Conservation (phyloP, 345 rosid species). For the Boechera retrofracta region DNA sequence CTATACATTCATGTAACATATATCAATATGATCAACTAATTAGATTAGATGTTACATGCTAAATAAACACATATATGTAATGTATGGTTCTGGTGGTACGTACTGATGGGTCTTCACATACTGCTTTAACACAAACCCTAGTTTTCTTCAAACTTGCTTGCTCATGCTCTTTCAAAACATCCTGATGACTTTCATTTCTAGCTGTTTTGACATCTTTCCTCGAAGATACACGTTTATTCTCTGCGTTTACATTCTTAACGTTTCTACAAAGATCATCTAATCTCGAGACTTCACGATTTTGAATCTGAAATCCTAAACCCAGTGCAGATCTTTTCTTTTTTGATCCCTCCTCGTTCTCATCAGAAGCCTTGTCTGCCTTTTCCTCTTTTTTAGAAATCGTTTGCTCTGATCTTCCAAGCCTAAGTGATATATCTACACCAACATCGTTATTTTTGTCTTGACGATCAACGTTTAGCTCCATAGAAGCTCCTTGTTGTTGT, state of each 20-base stretch:
- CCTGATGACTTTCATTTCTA: slow-evolving; percentile 52
- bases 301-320: slow-evolving; percentile 51
- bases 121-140: slow-evolving; percentile 84
- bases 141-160: slow-evolving; percentile 63
- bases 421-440: slow-evolving; percentile 50
- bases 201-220: slow-evolving; percentile 50
- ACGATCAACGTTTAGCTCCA: slow-evolving; percentile 52
- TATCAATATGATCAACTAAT: neutral
- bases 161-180: slow-evolving; percentile 46
- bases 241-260: slow-evolving; percentile 40
- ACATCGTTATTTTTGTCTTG: slow-evolving; percentile 12
- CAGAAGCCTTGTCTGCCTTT: slow-evolving; percentile 5
- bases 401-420: slow-evolving; percentile 50
- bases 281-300: slow-evolving; percentile 35
- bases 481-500: slow-evolving; percentile 42
- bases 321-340: slow-evolving; percentile 37
- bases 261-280: slow-evolving; percentile 24
- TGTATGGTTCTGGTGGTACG: slow-evolving; percentile 18
- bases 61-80: neutral
- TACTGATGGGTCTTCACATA: slow-evolving; percentile 82
- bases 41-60: neutral
- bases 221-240: slow-evolving; percentile 49
- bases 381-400: slow-evolving; percentile 7
- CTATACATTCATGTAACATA: slow-evolving; percentile 45
- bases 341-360: slow-evolving; percentile 5